Conservation (phyloP, 441 rosid genomes). For the Geranium incanum region DNA sequence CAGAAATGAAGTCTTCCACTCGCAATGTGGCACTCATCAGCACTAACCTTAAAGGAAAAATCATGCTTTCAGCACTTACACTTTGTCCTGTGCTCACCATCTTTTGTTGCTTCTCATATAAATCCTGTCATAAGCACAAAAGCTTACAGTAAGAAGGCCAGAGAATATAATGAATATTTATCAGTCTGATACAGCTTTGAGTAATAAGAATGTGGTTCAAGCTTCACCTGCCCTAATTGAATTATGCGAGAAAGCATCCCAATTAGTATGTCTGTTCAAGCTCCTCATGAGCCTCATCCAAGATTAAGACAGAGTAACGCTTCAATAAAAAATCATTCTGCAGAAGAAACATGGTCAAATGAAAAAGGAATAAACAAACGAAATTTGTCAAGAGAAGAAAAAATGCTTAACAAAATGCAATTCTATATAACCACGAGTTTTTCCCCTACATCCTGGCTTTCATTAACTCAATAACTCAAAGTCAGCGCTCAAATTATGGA, state of each 20-base stretch:
- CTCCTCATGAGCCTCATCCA: conserved; percentile 97
- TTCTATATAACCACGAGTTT: background rate
- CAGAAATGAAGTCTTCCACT: conserved; percentile 69
- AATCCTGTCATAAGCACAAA: conserved; percentile 34
- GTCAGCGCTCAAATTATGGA: background rate
- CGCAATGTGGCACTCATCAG: conserved; percentile 90
- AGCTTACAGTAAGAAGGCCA: conserved; percentile 8
- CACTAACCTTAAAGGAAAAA: conserved; percentile 69
- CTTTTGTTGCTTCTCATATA: conserved; percentile 51
- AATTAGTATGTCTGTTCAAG: conserved; percentile 92
- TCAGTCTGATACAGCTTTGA: background rate
- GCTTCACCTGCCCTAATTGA: conserved; percentile 60
- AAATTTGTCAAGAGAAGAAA: background rate
- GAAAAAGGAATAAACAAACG: background rate
- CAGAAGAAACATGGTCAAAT: conserved; percentile 19
- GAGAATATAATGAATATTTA: background rate
- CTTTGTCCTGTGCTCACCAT: conserved; percentile 47
- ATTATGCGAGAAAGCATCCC: conserved; percentile 83
- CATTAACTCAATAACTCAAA: background rate
- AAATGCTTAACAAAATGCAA: background rate
- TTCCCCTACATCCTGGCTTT: background rate
- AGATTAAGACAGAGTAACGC: conserved; percentile 73
- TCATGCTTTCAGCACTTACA: conserved; percentile 40
- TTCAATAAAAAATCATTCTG: conserved; percentile 71
- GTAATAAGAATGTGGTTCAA: conserved; percentile 10